Conservation (phyloP, 2,329 filamentous ascomycete genomes). For the Ophiostoma novo-ulmi region DNA sequence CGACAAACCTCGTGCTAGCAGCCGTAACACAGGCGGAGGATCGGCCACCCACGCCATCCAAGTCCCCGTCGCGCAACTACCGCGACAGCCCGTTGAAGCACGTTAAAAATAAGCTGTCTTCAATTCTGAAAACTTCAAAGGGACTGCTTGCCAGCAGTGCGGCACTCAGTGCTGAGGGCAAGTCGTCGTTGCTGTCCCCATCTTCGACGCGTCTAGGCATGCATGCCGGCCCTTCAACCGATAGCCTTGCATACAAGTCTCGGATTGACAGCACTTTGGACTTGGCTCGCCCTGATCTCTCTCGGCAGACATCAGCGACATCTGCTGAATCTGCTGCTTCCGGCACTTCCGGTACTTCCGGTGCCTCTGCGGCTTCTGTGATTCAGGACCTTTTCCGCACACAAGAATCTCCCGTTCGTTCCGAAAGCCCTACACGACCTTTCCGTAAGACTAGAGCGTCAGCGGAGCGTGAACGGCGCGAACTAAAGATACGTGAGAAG, state of each 20-base stretch:
- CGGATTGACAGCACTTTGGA: conserved; percentile 33
- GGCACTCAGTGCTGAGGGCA: conserved; percentile 57
- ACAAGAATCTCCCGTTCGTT: conserved; percentile 29
- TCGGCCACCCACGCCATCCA: conserved; percentile 46
- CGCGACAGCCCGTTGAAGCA: conserved; percentile 80
- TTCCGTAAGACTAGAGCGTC: conserved; percentile 54
- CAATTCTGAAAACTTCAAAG: conserved; percentile 81
- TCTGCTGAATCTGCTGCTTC: conserved; percentile 19
- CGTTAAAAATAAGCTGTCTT: conserved; percentile 87
- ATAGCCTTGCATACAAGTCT: conserved; percentile 39
- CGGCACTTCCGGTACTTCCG: conserved; percentile 28
- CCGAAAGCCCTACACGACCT: conserved; percentile 42
- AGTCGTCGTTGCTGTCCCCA: conserved; percentile 53
- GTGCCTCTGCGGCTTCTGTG: conserved; percentile 30
- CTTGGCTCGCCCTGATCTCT: conserved; percentile 44
- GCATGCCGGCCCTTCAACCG: conserved; percentile 44
- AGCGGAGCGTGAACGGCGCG: conserved; percentile 50
- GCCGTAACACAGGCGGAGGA: conserved; percentile 43
- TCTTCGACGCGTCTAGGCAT: conserved; percentile 45
- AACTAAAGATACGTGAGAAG: conserved; percentile 56
- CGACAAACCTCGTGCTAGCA: conserved; percentile 35
- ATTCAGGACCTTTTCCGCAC: conserved; percentile 19
- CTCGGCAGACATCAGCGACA: conserved; percentile 33
- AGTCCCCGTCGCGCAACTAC: conserved; percentile 52
- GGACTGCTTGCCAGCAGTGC: conserved; percentile 76